phyloP scores from a whole-genome alignment of 208 protist species.

The Leptomonas pyrrhocoris region DNA sequence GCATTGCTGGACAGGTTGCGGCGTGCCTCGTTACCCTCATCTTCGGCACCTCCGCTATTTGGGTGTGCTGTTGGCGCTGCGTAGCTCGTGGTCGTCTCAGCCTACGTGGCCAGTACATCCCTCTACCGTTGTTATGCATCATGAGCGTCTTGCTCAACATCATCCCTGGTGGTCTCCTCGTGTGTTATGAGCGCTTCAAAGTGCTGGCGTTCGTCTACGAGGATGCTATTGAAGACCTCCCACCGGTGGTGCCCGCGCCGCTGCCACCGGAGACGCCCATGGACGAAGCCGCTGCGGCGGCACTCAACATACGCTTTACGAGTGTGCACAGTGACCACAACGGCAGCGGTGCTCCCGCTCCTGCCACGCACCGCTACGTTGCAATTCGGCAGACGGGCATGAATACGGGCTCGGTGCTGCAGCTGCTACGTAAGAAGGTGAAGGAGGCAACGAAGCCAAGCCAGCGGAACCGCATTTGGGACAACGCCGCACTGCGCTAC shows the following conservation, averaged over 20 bases:
- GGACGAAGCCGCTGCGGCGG: slow-evolving; percentile 4
- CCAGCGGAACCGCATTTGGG: background rate
- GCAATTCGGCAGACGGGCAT: background rate
- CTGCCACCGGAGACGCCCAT: background rate
- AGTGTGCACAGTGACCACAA: background rate
- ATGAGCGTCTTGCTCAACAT: slow-evolving; percentile 5
- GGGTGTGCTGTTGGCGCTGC: slow-evolving; percentile 5
- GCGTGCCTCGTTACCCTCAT: background rate
- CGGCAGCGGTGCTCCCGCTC: background rate
- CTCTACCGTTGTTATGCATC: background rate
- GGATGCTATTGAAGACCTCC: slow-evolving; percentile 21
- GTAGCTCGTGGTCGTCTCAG: background rate
- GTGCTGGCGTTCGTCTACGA: slow-evolving; percentile 29
- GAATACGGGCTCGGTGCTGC: slow-evolving; percentile 2
- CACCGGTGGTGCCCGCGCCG: slow-evolving; percentile 13
- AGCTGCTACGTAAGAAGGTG: slow-evolving; percentile 24
- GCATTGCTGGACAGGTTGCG: background rate
- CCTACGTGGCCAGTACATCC: background rate
- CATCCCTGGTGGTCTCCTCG: slow-evolving; percentile 5
- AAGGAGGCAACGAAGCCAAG: background rate
- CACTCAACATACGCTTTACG: slow-evolving; percentile 21
- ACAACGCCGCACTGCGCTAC: slow-evolving; percentile 1
- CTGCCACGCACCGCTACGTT: slow-evolving; percentile 6
- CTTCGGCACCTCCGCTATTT: slow-evolving; percentile 3
- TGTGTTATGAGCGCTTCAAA: slow-evolving; percentile 15